These are phyloP conservation scores for Pyrenopolyporus hunteri DNA, from an alignment of 495 filamentous ascomycete genomes.

Conservation along the genomic window DNA sequence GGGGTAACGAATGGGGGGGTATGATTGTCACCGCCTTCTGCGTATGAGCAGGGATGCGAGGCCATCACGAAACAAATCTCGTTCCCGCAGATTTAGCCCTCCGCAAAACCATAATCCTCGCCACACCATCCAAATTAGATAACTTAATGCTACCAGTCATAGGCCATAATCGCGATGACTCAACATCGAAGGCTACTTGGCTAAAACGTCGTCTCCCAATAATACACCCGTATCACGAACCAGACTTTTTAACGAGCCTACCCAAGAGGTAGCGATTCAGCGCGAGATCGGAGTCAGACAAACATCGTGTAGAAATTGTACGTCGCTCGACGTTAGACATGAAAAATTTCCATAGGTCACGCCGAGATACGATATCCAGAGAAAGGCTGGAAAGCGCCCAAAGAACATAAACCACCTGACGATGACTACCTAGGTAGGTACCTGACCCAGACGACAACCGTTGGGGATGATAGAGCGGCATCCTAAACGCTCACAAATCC, in stretches of 20 bases:
- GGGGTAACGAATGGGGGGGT: neutral
- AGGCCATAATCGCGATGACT: constrained; percentile 32
- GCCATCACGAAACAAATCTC: constrained; percentile 28
- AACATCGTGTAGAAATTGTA: constrained; percentile 12
- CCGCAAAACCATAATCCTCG: constrained; percentile 3
- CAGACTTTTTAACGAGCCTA: constrained; percentile 8
- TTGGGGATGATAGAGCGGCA: neutral
- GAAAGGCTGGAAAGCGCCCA: neutral
- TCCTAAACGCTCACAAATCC: neutral
- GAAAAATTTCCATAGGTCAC: constrained; percentile 18
- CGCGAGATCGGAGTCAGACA: constrained; percentile 33
- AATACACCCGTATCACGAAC: constrained; percentile 25
- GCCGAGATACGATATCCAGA: neutral
- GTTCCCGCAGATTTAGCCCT: constrained; percentile 31
- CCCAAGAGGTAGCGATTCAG: constrained; percentile 4
- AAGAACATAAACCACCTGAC: constrained; percentile 11
- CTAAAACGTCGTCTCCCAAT: constrained; percentile 20
- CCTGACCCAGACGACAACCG: neutral
- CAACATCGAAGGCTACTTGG: constrained; percentile 25
- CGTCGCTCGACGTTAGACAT: constrained; percentile 20
- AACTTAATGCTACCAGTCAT: constrained; percentile 10
- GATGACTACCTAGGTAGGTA: constrained; percentile 7
- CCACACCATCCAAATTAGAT: constrained; percentile 24
- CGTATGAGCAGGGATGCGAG: constrained; percentile 28
- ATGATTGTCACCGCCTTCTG: constrained; percentile 8